Percentiles rank a stretch among this genome's conserved stretches.
Conservation (phyloP, 768 basidiomycete genomes). For the Aureoboletus auriporus region DNA sequence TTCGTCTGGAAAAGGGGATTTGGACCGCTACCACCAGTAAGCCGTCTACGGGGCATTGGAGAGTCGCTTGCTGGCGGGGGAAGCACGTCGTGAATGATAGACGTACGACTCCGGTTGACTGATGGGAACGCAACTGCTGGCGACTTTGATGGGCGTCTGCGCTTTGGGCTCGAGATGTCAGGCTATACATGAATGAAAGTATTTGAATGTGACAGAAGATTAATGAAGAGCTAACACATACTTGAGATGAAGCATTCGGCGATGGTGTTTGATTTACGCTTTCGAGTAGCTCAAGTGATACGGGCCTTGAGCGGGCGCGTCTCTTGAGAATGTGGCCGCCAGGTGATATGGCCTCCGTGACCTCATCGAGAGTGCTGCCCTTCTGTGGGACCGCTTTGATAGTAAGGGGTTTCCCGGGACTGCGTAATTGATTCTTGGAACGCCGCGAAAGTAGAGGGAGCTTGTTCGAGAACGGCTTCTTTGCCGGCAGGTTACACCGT, state of each 20-base stretch:
- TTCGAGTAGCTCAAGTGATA: constrained; percentile 63
- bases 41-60: constrained; percentile 51
- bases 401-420: constrained; percentile 25
- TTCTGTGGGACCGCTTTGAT: constrained; percentile 31
- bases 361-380: constrained; percentile 49
- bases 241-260: constrained; percentile 32
- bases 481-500: constrained; percentile 28
- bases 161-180: constrained; percentile 13
- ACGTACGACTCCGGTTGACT: constrained; percentile 36
- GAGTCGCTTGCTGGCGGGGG: constrained; percentile 51
- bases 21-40: constrained; percentile 36
- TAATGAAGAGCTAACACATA: not conserved
- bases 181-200: constrained; percentile 4
- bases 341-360: constrained; percentile 67
- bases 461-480: constrained; percentile 32
- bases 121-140: constrained; percentile 35
- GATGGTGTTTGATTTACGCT: constrained; percentile 44
- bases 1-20: constrained; percentile 30
- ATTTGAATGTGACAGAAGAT: constrained; percentile 1
- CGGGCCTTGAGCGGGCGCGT: constrained; percentile 67
- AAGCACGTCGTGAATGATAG: constrained; percentile 30
- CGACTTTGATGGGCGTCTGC: constrained; percentile 8
- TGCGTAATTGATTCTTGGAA: constrained; percentile 26
- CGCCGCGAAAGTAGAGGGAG: constrained; percentile 22
- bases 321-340: constrained; percentile 75